phyloP scores from a whole-genome alignment of 345 rosid species.

The Gossypium australe region DNA sequence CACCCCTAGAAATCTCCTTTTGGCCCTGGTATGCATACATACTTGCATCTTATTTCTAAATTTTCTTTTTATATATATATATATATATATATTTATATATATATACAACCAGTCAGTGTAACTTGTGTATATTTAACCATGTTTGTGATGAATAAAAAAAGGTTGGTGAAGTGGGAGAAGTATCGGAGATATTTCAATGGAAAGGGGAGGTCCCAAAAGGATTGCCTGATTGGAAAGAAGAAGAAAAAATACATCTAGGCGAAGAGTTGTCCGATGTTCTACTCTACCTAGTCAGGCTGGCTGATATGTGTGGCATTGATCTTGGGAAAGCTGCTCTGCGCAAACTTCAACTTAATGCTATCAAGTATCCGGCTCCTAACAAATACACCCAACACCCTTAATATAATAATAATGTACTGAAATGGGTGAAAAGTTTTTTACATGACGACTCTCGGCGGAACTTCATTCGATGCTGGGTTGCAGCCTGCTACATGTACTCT shows the following conservation, averaged over 20 bases:
- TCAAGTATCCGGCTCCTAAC: constrained; percentile 57
- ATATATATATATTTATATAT: too few relatives aligned
- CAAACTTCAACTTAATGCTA: constrained; percentile 67
- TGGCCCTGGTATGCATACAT: constrained; percentile 60
- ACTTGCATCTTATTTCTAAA: too few relatives aligned
- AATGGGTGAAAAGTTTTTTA: too few relatives aligned
- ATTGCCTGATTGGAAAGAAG: constrained; percentile 80
- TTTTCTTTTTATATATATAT: too few relatives aligned
- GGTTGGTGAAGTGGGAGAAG: constrained; percentile 95
- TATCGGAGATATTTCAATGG: constrained; percentile 96
- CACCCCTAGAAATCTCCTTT: constrained; percentile 85
- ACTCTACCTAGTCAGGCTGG: constrained; percentile 81
- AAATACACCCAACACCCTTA: not conserved
- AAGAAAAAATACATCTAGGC: constrained; percentile 72
- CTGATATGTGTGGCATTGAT: constrained; percentile 76
- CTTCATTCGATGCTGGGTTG: too few relatives aligned
- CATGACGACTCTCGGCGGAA: too few relatives aligned
- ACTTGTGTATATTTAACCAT: not conserved
- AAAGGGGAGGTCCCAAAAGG: constrained; percentile 89
- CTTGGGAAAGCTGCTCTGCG: constrained; percentile 79
- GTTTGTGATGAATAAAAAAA: constrained; percentile 13
- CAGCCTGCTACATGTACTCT: too few relatives aligned
- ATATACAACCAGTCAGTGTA: too few relatives aligned
- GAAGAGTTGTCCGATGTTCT: constrained; percentile 91
- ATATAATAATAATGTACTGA: too few relatives aligned